Base-by-base conservation (phyloP, 2,329 filamentous ascomycete species). In the Hymenoscyphus fraxineus region DNA sequence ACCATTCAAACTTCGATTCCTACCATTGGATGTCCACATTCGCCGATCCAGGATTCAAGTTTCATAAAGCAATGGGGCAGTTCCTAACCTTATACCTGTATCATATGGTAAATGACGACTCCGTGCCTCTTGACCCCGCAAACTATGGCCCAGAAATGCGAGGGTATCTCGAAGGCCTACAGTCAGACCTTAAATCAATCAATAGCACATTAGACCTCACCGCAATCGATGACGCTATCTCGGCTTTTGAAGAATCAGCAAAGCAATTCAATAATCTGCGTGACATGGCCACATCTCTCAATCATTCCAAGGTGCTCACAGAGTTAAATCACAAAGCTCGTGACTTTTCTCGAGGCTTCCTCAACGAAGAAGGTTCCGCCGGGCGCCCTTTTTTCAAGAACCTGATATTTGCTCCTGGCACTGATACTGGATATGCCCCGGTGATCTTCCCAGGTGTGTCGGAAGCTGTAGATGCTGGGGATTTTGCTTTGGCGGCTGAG, bases 1-100 rank as follows among this genome's bases (percentile, higher is more conserved):
- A 94, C 73, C 91, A 94, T 75, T 84, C 85, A 68, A 93, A 94
- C 76, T 95, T 92, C 74, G 92, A 95, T 72, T 89, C 83, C 55
- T 92, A 90, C 73, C 80, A 87, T 70, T 94, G 91, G 91, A 93
- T 94, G 89, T 82, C 88, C 9, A 87, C 79, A 2, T 91, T 85
- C 66, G 90, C 90, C 6, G 91, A 95, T 67, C 80, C 80, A 0
- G 80, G 77, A 0, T 84, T 82, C 58, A 77, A 82, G 12, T 81
- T 85, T 31, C 87, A 88, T 67, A 58, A 58, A 58, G 56, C 56
- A 1, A 58, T 58, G 13, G 56, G 32, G 6, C 56, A 58, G 16
- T 58, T 39, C 19, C 56, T 58, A 10, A 58, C 56, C 4, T 16
- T 58, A 6, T 58, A 58, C 38, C 31, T 58, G 4, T 58, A 58